These are phyloP conservation scores for Beverwykella pulmonaria DNA, from an alignment of 495 filamentous ascomycete genomes.

Conservation along the genomic window DNA sequence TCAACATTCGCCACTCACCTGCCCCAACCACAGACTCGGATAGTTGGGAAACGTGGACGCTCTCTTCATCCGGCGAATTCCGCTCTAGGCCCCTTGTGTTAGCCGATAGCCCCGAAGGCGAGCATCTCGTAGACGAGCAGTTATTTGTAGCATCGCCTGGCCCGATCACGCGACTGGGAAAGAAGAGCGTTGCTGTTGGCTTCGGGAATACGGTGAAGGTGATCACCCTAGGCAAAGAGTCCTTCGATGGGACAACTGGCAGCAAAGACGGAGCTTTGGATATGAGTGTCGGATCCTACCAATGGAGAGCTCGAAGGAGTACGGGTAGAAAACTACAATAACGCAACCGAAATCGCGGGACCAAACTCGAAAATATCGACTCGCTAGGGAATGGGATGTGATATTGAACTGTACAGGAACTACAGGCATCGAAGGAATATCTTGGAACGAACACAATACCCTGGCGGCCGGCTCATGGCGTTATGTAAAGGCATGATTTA, in stretches of 20 bases:
- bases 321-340: neutral
- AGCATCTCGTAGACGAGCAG: slow-evolving; percentile 38
- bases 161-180: slow-evolving; percentile 61
- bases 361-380: too few relatives aligned
- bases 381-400: too few relatives aligned
- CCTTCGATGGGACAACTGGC: slow-evolving; percentile 52
- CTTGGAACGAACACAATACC: neutral
- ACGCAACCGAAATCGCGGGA: neutral
- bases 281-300: slow-evolving; percentile 9
- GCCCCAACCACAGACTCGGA: slow-evolving; percentile 11
- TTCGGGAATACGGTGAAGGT: slow-evolving; percentile 71
- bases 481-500: neutral
- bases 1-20: neutral
- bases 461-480: neutral
- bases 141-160: slow-evolving; percentile 64
- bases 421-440: neutral
- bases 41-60: slow-evolving; percentile 68
- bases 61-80: slow-evolving; percentile 54
- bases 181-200: slow-evolving; percentile 62
- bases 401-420: neutral
- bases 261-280: slow-evolving; percentile 9
- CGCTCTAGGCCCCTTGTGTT: slow-evolving; percentile 41
- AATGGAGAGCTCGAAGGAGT: neutral
- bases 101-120: neutral
- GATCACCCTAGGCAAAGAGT: slow-evolving; percentile 62